A percentile compares a stretch with the other conserved stretches of the same genome.
Conservation (phyloP, 1,139 yeast genomes). For the Saccharomycopsis hybrid region DNA sequence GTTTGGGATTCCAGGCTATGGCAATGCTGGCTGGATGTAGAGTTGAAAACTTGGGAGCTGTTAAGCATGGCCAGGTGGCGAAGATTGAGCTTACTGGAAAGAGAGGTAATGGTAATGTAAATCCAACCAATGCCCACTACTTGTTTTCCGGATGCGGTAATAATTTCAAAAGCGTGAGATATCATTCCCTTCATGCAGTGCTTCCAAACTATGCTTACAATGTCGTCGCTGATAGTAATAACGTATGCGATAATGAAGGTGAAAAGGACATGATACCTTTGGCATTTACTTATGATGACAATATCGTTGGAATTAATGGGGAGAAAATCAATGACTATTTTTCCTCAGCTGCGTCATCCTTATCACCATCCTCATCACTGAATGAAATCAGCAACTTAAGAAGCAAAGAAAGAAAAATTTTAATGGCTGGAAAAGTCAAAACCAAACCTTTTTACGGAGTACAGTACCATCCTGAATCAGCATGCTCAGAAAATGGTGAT, state of each 20-base stretch:
- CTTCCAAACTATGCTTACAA: too few species aligned
- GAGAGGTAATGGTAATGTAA: not conserved
- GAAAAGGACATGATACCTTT: slow-evolving; percentile 40
- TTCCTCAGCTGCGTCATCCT: too few species aligned
- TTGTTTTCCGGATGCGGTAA: slow-evolving; percentile 22
- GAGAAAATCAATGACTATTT: too few species aligned
- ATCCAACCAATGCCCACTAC: not conserved
- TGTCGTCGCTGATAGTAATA: slow-evolving; percentile 2
- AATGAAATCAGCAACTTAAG: too few species aligned
- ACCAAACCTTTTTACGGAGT: slow-evolving; percentile 78
- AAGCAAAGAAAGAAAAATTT: slow-evolving; percentile 4
- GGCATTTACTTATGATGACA: slow-evolving; percentile 38
- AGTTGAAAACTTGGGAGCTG: slow-evolving; percentile 46
- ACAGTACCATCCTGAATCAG: slow-evolving; percentile 95
- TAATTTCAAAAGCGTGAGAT: slow-evolving; percentile 65
- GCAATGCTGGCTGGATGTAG: slow-evolving; percentile 55
- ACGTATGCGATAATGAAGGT: not conserved
- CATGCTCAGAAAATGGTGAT: slow-evolving; percentile 69
- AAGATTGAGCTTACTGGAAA: not conserved
- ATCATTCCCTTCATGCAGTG: slow-evolving; percentile 73
- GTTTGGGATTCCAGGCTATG: slow-evolving; percentile 86
- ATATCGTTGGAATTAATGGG: too few species aligned
- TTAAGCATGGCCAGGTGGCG: slow-evolving; percentile 81
- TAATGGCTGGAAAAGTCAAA: slow-evolving; percentile 76
- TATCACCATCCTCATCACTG: too few species aligned